Base-by-base conservation (phyloP, 768 basidiomycete genomes). In the Hortiboletus campestris region DNA sequence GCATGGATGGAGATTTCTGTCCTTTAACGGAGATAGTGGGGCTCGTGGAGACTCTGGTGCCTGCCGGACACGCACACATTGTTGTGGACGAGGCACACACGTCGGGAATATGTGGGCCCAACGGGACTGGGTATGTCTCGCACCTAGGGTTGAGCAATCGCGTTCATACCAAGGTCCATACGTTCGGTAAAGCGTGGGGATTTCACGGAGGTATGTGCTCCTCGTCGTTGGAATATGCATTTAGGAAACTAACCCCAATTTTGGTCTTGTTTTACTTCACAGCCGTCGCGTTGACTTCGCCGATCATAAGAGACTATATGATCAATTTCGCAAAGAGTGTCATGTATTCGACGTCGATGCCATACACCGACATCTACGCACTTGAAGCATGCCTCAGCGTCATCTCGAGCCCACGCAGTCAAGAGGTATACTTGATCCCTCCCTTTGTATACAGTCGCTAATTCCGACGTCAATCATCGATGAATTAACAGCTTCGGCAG, bases 81-180 rank as follows among this genome's bases (percentile, higher is more conserved):
- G 66, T 83, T 6, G 71, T 84, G 11, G 83, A 84, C 56, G 83
- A 83, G 65, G 82, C 82, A 0, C 83, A 85, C 58, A 75, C 82
- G 8, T 81, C 79, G 0, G 83, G 80, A 0, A 61, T 82, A 17
- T 80, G 75, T 60, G 83, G 83, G 0, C 61, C 67, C 0, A 55
- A 73, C 6, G 83, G 83, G 0, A 62, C 76, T 19, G 83, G 83
- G 0, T 62, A 57, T 34, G 74, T 76, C 11, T 65, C 71, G 35
- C 59, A 68, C 19, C 68, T 82, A 7, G 78, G 76, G 0, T 65
- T 81, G 34, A 70, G 74, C 46, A 65, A 73, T 16, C 72, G 75
- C 13, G 67, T 84, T 2, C 69, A 74, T 2, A 75, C 80, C 4
- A 69, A 76, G 20, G 57, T 84, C 17, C 79, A 81, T 62, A 83